phyloP scores from a whole-genome alignment of 345 rosid species.

The Rhodomyrtus tomentosa region DNA sequence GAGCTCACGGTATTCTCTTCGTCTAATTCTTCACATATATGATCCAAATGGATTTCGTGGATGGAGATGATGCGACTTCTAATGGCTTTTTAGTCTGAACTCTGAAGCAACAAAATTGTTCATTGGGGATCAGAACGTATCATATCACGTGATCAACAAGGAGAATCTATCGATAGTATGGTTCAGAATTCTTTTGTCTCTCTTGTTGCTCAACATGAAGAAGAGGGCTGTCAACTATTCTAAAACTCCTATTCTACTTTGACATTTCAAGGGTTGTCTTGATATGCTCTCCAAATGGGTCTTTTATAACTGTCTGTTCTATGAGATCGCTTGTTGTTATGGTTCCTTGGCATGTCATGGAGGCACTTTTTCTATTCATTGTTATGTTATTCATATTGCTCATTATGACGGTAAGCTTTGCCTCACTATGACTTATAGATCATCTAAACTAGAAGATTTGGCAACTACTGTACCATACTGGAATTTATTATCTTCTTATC shows the following conservation, averaged over 20 bases:
- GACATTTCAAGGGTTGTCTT: conserved; percentile 21
- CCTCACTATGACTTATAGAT: conserved; percentile 4
- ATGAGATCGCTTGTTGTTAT: conserved; percentile 33
- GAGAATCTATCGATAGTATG: neutral
- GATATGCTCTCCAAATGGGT: conserved; percentile 20
- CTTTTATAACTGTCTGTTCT: conserved; percentile 28
- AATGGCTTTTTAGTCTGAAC: neutral
- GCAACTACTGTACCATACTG: neutral
- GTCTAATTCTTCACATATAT: neutral
- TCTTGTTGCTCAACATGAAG: conserved; percentile 35
- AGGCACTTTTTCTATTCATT: conserved; percentile 40
- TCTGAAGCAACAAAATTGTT: neutral
- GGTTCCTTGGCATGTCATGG: conserved; percentile 39
- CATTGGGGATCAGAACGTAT: neutral
- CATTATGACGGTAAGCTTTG: conserved; percentile 43
- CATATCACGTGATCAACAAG: neutral
- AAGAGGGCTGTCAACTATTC: conserved; percentile 18
- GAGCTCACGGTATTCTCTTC: neutral
- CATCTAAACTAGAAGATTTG: neutral
- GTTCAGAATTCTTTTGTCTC: neutral
- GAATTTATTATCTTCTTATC: conserved; percentile 13
- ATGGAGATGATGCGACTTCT: neutral
- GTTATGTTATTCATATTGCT: conserved; percentile 37
- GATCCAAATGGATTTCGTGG: neutral
- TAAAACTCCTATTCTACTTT: conserved; percentile 15